Base-by-base conservation (phyloP, 2,329 filamentous ascomycete species). In the Colletotrichum chrysophilum region DNA sequence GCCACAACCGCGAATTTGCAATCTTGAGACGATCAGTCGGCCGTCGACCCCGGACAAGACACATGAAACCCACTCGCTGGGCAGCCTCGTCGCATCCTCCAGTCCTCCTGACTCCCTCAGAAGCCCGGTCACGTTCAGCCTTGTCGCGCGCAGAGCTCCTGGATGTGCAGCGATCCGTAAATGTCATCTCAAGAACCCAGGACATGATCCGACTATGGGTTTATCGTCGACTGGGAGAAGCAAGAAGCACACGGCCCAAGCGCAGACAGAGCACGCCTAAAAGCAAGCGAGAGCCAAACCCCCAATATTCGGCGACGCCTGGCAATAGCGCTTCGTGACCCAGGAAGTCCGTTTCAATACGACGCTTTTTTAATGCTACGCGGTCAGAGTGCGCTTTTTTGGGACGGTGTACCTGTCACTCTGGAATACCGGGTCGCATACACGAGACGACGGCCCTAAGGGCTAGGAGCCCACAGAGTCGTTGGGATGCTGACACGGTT, bases 21-120 rank as follows among this genome's bases (percentile, higher is more conserved):
- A 76, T 78, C 76, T 73, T 78, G 77, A 77, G 76, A 78, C 77
- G 67, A 67, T 66, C 48, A 61, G 55, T 66, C 72, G 48, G 52
- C 73, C 55, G 36, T 32, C 18, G 28, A 66, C 48, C 71, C 66
- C 56, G 58, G 71, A 66, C 48, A 60, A 66, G 65, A 65, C 36
- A 66, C 34, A 70, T 66, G 65, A 76, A 76, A 76, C 74, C 52
- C 36, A 21, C 28, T 70, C 36, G 24, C 30, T 65, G 70, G 56
- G 30, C 55, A 75, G 73, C 64, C 73, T 73, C 30, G 73, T 64
- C 18, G 52, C 68, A 66, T 69, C 55, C 38, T 60, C 30, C 30
- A 61, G 34, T 58, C 55, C 64, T 68, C 58, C 64, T 43, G 56
- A 21, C n/a, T 68, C 38, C 32, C 32, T 26, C 52, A 34, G 26